Conservation (phyloP, 495 filamentous ascomycete genomes). For the Aspergillus carlsbadensis region DNA sequence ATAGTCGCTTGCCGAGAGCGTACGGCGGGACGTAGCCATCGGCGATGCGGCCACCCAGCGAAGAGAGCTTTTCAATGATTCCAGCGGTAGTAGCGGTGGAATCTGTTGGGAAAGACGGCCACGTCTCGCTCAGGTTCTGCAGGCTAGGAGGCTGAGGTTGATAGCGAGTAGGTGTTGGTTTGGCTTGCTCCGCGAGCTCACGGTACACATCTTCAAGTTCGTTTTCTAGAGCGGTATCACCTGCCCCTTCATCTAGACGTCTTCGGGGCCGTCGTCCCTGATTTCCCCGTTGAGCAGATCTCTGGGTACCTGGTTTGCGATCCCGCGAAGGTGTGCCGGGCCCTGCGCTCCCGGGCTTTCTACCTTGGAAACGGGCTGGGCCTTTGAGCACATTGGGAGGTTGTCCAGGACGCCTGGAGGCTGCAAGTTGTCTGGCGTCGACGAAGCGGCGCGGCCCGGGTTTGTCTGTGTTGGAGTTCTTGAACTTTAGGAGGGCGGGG, state of each 20-base stretch:
- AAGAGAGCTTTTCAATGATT: slow-evolving; percentile 38
- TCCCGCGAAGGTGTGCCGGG: slow-evolving; percentile 13
- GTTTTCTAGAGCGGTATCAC: slow-evolving; percentile 20
- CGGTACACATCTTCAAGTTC: slow-evolving; percentile 33
- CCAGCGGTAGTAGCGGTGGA: slow-evolving; percentile 28
- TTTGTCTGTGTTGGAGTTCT: slow-evolving; percentile 18
- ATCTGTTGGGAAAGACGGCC: slow-evolving; percentile 43
- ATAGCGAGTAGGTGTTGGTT: slow-evolving; percentile 35
- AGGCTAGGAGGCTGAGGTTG: slow-evolving; percentile 30
- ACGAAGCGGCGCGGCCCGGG: slow-evolving; percentile 32
- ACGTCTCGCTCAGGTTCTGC: slow-evolving; percentile 36
- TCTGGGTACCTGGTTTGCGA: slow-evolving; percentile 22
- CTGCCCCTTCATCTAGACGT: slow-evolving; percentile 22
- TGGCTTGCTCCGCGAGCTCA: slow-evolving; percentile 31
- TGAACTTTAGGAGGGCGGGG: slow-evolving; percentile 19
- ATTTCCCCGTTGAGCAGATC: slow-evolving; percentile 2
- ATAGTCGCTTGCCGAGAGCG: slow-evolving; percentile 41
- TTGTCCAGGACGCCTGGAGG: slow-evolving; percentile 27
- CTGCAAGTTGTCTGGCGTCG: slow-evolving; percentile 44
- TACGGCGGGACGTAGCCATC: slow-evolving; percentile 41
- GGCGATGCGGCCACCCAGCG: slow-evolving; percentile 34
- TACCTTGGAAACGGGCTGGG: slow-evolving; percentile 27
- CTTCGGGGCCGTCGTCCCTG: slow-evolving; percentile 21
- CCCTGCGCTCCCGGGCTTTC: not conserved
- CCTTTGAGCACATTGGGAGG: slow-evolving; percentile 36